A percentile compares a stretch with the other conserved stretches of the same genome.
Evolutionary conservation across 2,329 filamentous ascomycete genomes (phyloP).

Genomic region (Rutstroemia sp.): DNA sequence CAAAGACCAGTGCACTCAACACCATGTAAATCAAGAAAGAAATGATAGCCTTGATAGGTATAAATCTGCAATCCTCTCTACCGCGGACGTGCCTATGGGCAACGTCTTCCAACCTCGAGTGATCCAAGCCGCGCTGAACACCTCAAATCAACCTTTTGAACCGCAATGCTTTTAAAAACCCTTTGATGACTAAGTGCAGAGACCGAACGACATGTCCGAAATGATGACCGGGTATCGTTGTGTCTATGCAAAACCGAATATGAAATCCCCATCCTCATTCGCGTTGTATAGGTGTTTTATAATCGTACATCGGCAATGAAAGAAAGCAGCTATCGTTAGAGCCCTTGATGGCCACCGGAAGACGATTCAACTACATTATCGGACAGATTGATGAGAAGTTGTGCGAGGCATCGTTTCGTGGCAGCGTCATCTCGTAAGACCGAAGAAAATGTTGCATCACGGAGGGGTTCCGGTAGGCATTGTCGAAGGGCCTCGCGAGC

Average conservation of each 20-base stretch:
- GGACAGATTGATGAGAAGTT: constrained; percentile 91
- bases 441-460: constrained; percentile 93
- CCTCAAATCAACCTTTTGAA: constrained; percentile 18
- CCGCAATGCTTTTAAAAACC: constrained; percentile 26
- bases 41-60: constrained; percentile 13
- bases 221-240: constrained; percentile 29
- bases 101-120: constrained; percentile 8
- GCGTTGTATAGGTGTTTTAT: constrained; percentile 21
- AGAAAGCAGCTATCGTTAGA: constrained; percentile 17
- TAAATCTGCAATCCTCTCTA: constrained; percentile 12
- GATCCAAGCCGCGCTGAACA: constrained; percentile 15
- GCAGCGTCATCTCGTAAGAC: constrained; percentile 95
- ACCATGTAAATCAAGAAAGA: constrained; percentile 23
- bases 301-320: constrained; percentile 26
- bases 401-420: constrained; percentile 95
- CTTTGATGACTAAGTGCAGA: constrained; percentile 20
- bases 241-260: constrained; percentile 30
- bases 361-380: constrained; percentile 62
- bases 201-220: constrained; percentile 20
- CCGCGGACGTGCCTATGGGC: not conserved
- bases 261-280: constrained; percentile 18
- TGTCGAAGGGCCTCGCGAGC: constrained; percentile 91
- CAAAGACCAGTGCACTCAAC: constrained; percentile 21
- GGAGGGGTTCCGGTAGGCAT: constrained; percentile 95
- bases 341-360: constrained; percentile 25